phyloP scores from a whole-genome alignment of 768 basidiomycete species.

The Leccinum uliginosum region DNA sequence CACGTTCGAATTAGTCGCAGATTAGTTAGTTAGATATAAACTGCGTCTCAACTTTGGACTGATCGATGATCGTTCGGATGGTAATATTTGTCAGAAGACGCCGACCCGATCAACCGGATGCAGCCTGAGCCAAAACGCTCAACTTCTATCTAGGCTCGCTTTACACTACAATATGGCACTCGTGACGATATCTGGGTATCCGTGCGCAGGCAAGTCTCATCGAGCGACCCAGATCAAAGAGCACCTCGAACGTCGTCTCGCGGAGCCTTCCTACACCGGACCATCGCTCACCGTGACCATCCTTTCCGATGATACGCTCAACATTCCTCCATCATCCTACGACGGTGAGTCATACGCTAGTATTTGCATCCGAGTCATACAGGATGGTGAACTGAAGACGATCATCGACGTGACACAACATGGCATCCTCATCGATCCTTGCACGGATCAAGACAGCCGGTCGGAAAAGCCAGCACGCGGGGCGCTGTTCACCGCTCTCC shows the following conservation, averaged over 20 bases:
- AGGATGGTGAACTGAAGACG: not conserved
- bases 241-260: conserved; percentile 51
- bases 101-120: not conserved
- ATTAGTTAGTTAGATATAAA: not conserved
- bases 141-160: not conserved
- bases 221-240: conserved; percentile 60
- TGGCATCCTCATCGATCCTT: not conserved
- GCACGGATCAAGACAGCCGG: conserved; percentile 50
- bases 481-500: conserved; percentile 77
- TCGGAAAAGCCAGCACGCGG: conserved; percentile 88
- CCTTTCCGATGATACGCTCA: conserved; percentile 72
- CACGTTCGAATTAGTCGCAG: not conserved
- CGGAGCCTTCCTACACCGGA: conserved; percentile 48
- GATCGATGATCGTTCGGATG: not conserved
- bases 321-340: conserved; percentile 62
- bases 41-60: not conserved
- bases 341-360: conserved; percentile 50
- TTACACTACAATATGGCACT: conserved; percentile 72
- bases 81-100: not conserved
- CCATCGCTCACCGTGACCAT: conserved; percentile 42
- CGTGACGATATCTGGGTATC: conserved; percentile 85
- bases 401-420: not conserved
- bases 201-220: conserved; percentile 81
- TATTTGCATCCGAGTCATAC: too few species aligned
- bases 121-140: not conserved